phyloP scores from a whole-genome alignment of 768 basidiomycete species.

The Coprinellus micaceus region DNA sequence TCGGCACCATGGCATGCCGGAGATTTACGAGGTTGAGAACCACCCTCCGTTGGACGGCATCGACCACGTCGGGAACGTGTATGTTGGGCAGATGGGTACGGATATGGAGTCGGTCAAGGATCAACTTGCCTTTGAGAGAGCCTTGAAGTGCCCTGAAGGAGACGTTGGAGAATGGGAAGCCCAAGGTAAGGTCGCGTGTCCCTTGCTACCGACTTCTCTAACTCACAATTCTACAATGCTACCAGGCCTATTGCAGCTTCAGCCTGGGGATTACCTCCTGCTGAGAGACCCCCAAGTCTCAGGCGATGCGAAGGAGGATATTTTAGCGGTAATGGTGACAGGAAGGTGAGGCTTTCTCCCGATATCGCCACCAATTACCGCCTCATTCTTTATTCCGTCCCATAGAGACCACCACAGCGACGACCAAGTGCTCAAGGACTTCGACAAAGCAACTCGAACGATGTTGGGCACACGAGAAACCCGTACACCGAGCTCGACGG shows the following conservation, averaged over 20 bases:
- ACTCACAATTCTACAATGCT: background rate
- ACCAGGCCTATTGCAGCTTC: background rate
- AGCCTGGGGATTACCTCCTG: background rate
- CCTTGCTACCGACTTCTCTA: background rate
- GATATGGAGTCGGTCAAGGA: background rate
- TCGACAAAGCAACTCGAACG: background rate
- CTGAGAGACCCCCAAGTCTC: background rate
- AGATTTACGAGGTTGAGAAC: background rate
- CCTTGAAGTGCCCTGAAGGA: background rate
- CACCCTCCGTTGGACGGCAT: background rate
- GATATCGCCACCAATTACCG: background rate
- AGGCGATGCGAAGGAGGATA: background rate
- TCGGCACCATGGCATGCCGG: too few species aligned
- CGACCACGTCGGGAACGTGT: background rate
- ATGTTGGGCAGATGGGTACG: background rate
- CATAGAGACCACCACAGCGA: too few species aligned
- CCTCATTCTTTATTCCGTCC: background rate
- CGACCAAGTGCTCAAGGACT: background rate
- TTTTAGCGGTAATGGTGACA: background rate
- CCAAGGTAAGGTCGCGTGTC: background rate
- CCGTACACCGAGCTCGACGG: background rate
- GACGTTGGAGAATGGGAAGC: background rate
- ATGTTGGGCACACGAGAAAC: background rate
- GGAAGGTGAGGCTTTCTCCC: background rate
- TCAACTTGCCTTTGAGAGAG: background rate